Evolutionary conservation across 208 protist species (phyloP), one percentile per base, ranked within the genome.

Genomic region (Endotrypanum monterogeii): DNA sequence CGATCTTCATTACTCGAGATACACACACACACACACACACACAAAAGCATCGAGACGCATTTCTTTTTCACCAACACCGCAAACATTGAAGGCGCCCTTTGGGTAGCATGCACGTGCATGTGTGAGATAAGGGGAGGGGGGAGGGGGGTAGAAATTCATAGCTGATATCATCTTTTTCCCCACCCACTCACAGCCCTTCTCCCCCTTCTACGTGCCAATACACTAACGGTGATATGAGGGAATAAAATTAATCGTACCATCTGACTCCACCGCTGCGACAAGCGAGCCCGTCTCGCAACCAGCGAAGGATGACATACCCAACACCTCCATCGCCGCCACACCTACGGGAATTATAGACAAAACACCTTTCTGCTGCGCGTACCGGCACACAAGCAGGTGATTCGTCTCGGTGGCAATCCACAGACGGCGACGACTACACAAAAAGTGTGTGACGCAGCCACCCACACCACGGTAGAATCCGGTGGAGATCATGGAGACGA

Each of bases 311-410:
- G 74, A 71, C 76, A 96, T 60, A 7, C 78, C 67, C 55, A 76
- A 73, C 54, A 78, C 79, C 52, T 86, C 79, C 44, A 90, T 74
- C 52, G 89, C 78, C 4, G 84, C 89, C 20, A 93, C 86, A 28
- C 92, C 90, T 1, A 94, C 69, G 6, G 90, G 90, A 48, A 93
- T 82, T 39, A 95, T 46, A n/a, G 83, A 85, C 18, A 90, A 51
- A 16, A 62, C 67, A 12, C 80, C 69, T 8, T 74, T 81, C 25
- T 80, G 68, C 35, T 65, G 41, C 37, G 55, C 81, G 77, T 92
- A 96, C 74, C 84, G 84, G 77, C 87, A 93, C 35, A 95, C 84
- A 1, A 97, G 39, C 28, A 95, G 60, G 72, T 97, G 91, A 2
- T 87, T 86, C 30, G 89, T 95, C 69, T 95, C 89, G 18, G 88